Evolutionary conservation across 768 basidiomycete species (phyloP).

Genomic region (Russula abietina): DNA sequence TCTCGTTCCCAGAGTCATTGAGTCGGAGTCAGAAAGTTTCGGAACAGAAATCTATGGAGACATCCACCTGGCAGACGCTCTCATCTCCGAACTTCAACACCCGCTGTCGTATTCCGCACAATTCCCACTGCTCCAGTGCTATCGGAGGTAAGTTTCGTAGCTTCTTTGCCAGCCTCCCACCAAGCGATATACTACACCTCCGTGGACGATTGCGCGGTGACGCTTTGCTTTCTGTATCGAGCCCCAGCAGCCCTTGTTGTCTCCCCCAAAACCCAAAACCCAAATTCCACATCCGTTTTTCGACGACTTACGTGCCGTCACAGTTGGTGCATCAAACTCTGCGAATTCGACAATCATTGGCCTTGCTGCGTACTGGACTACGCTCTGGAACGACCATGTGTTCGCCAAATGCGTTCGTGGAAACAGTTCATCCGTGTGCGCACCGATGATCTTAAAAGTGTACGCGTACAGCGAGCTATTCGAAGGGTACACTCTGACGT

Average conservation of each 20-base stretch:
- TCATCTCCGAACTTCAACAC: too few relatives aligned
- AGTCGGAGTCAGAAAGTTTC: too few relatives aligned
- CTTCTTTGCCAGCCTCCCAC: too few relatives aligned
- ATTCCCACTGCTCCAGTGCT: too few relatives aligned
- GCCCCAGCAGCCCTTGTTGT: slow-evolving; percentile 30
- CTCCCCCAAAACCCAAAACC: slow-evolving; percentile 47
- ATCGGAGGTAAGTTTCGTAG: too few relatives aligned
- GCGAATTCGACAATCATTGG: slow-evolving; percentile 40
- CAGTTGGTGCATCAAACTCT: slow-evolving; percentile 27
- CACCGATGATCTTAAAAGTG: slow-evolving; percentile 83
- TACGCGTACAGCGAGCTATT: slow-evolving; percentile 79
- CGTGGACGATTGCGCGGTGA: too few relatives aligned
- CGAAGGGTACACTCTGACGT: slow-evolving; percentile 83
- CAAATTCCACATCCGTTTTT: slow-evolving; percentile 62
- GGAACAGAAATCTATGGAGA: too few relatives aligned
- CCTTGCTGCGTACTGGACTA: slow-evolving; percentile 75
- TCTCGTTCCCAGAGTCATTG: too few relatives aligned
- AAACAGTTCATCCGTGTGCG: slow-evolving; percentile 81
- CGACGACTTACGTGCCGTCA: slow-evolving; percentile 26
- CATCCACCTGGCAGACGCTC: too few relatives aligned
- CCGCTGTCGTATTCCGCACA: too few relatives aligned
- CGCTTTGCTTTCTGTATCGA: too few relatives aligned
- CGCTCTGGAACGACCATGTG: slow-evolving; percentile 58
- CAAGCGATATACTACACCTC: too few relatives aligned
- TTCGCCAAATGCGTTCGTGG: slow-evolving; percentile 64